Conservation (phyloP, 2,329 filamentous ascomycete genomes). For the Paracoccidioides lutzii region DNA sequence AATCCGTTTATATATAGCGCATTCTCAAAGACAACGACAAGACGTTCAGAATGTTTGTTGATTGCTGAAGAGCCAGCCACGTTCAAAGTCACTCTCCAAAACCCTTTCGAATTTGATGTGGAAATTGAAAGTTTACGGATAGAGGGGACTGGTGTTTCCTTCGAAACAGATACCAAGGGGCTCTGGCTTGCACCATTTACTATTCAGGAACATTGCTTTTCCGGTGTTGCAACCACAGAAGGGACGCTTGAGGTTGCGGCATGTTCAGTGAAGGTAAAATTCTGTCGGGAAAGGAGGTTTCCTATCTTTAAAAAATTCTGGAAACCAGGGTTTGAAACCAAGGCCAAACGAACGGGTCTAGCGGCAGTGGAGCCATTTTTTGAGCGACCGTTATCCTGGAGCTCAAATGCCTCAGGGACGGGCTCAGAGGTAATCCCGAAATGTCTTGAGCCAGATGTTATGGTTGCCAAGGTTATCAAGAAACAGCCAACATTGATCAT, state of each 20-base stretch:
- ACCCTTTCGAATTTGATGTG: slow-evolving; percentile 85
- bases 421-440: slow-evolving; percentile 22
- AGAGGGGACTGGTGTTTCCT: slow-evolving; percentile 58
- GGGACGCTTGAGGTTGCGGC: slow-evolving; percentile 65
- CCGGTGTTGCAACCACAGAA: slow-evolving; percentile 51
- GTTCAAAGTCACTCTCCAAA: slow-evolving; percentile 77
- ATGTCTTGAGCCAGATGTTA: slow-evolving; percentile 24
- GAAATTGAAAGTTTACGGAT: slow-evolving; percentile 73
- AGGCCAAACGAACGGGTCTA: slow-evolving; percentile 64
- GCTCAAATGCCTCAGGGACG: slow-evolving; percentile 28
- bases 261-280: slow-evolving; percentile 64
- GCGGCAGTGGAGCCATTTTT: slow-evolving; percentile 39
- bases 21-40: slow-evolving; percentile 56
- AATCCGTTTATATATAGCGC: slow-evolving; percentile 95
- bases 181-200: slow-evolving; percentile 67
- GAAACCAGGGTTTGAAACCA: slow-evolving; percentile 55
- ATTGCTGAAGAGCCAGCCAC: slow-evolving; percentile 66
- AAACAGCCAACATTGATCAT: slow-evolving; percentile 66
- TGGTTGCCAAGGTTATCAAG: slow-evolving; percentile 59
- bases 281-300: slow-evolving; percentile 72
- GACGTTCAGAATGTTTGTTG: slow-evolving; percentile 51
- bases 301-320: slow-evolving; percentile 69
- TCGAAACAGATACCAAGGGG: slow-evolving; percentile 52
- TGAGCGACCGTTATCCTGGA: slow-evolving; percentile 37
- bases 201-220: slow-evolving; percentile 63